Evolutionary conservation across 2,329 filamentous ascomycete genomes (phyloP).

Genomic region (Sporothrix luriei): DNA sequence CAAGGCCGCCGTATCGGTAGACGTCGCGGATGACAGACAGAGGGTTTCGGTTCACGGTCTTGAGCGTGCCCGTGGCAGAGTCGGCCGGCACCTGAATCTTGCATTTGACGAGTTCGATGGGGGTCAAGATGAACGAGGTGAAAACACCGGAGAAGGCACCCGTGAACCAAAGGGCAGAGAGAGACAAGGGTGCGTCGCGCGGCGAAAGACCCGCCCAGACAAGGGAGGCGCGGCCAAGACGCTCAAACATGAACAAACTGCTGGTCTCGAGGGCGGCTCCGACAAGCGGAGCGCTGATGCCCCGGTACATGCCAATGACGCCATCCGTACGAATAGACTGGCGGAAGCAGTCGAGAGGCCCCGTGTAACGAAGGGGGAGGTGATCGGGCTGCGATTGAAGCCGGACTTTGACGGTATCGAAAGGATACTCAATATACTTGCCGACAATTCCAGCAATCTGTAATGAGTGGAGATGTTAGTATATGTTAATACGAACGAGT

Average conservation of each 20-base stretch:
- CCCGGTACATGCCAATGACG: conserved; percentile 81
- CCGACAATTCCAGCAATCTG: conserved; percentile 82
- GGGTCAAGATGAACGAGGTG: conserved; percentile 87
- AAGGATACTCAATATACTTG: conserved; percentile 97
- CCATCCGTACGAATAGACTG: conserved; percentile 81
- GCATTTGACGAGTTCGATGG: conserved; percentile 96
- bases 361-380: conserved; percentile 77
- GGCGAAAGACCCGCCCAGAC: conserved; percentile 56
- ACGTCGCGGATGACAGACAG: conserved; percentile 74
- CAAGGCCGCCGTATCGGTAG: conserved; percentile 77
- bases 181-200: conserved; percentile 64
- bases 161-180: conserved; percentile 74
- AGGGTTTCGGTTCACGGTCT: conserved; percentile 55
- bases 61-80: conserved; percentile 50
- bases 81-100: conserved; percentile 82
- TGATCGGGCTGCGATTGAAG: conserved; percentile 92
- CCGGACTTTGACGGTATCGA: conserved; percentile 97
- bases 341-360: conserved; percentile 89
- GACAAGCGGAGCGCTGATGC: conserved; percentile 85
- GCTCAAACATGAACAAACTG: conserved; percentile 89
- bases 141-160: conserved; percentile 86
- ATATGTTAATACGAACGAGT: background rate
- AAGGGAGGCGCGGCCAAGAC: conserved; percentile 68
- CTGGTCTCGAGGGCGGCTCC: conserved; percentile 92
- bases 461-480: conserved; percentile 30